Evolutionary conservation across 2,329 filamentous ascomycete genomes (phyloP), one percentile per base, ranked within the genome.

Genomic region (Herpotrichia juniperi): DNA sequence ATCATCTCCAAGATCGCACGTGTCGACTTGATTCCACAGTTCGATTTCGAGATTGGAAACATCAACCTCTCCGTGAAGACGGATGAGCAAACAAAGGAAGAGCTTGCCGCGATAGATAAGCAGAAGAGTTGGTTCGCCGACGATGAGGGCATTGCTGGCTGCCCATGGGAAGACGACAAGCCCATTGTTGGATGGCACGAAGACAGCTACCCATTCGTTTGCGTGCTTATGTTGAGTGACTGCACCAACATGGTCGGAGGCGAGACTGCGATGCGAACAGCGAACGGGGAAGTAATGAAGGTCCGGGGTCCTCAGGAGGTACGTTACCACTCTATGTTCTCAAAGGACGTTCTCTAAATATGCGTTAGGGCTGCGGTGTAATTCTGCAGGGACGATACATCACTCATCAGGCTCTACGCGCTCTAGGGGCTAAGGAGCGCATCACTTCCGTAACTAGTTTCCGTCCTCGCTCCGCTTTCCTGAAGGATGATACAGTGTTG

Each of bases 301-400:
- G 80, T 86, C 40, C 78, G 84, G 47, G 83, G 84, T 11, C 84
- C 84, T 4, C 76, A 81, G 48, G 84, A 84, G 78, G 84, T 83
- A 75, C 68, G 77, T 62, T 34, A 59, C 42, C 57, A 30, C 34
- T 25, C 17, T 22, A 28, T 32, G 17, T 22, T 25, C 2, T 26
- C 31, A 7, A 26, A 14, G 32, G 39, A 8, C 22, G 22, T 4
- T 30, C 43, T 47, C 12, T 57, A 63, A 54, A 64, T 16, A 17
- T 14, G 34, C 25, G 42, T 21, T 58, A 86, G 83, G 85, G 84
- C 14, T 83, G 79, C 45, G 85, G 83, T 2, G 83, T 87, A 1
- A 78, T 88, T n/a, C 75, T 88, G 35, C 86, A 89, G 67, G 87
- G 86, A 14, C 79, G 86, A 19, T 87, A 88, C 71, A 86, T 89